Percentiles rank a stretch among this genome's conserved stretches.
Conservation (phyloP, 106 monocot species). For the Dactylorhiza incarnata region DNA sequence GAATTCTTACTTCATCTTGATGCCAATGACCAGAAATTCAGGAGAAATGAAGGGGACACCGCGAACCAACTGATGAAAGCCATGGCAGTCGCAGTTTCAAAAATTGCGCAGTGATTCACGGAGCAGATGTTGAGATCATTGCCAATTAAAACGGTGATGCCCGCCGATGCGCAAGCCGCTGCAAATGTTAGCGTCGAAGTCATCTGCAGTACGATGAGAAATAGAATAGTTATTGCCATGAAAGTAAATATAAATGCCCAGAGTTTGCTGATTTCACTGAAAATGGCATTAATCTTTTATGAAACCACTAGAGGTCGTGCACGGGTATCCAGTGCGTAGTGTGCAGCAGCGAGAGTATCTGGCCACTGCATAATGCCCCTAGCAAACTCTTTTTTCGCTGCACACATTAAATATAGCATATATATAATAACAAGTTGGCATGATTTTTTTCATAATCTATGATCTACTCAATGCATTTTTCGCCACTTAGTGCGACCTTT, state of each 20-base stretch:
- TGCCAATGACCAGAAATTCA: conserved; percentile 94
- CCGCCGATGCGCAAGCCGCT: conserved; percentile 90
- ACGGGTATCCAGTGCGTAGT: too few relatives aligned
- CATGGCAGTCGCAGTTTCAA: conserved; percentile 95
- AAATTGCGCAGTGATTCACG: conserved; percentile 67
- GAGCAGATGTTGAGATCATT: conserved; percentile 75
- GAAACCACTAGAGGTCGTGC: background rate
- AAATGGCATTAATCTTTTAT: background rate
- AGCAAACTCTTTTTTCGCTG: too few relatives aligned
- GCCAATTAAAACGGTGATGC: conserved; percentile 87
- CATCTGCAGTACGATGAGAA: conserved; percentile 43
- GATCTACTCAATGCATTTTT: background rate
- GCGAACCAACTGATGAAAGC: conserved; percentile 95
- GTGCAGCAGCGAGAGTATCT: too few relatives aligned
- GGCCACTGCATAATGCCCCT: too few relatives aligned
- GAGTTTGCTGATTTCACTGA: background rate
- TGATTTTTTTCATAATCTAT: background rate
- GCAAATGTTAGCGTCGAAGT: conserved; percentile 79
- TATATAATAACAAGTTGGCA: background rate
- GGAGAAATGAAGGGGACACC: conserved; percentile 66
- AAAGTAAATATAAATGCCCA: background rate
- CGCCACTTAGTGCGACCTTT: background rate
- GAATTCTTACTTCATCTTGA: conserved; percentile 34
- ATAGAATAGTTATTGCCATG: background rate
- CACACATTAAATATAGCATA: too few relatives aligned